Percentiles rank a stretch among this genome's conserved stretches.
Evolutionary conservation across 2,329 filamentous ascomycete genomes (phyloP).

Genomic region (Myriosclerotinia duriaeana): DNA sequence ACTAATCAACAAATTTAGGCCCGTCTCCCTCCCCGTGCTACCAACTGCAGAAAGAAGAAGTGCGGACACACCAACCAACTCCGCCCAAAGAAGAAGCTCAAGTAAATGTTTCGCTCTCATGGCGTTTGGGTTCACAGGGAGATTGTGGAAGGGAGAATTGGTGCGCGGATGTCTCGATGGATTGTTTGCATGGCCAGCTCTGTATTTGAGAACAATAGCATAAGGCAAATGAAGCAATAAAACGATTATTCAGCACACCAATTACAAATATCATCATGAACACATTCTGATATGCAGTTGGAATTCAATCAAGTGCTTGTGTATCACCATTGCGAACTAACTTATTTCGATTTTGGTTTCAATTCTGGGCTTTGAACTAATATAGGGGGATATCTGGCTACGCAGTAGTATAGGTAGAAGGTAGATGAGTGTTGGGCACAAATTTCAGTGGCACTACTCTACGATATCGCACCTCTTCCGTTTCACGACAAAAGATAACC

Average conservation of each 20-base stretch:
- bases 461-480: no score
- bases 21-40: constrained; percentile 94
- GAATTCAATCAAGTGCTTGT: neutral
- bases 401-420: neutral
- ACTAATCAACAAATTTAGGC: constrained; percentile 47
- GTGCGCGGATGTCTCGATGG: constrained; percentile 25
- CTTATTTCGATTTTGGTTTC: neutral
- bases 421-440: neutral
- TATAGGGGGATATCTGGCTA: no score
- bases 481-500: neutral
- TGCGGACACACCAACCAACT: constrained; percentile 99
- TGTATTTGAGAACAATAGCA: constrained; percentile 24
- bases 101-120: constrained; percentile 61
- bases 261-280: constrained; percentile 16
- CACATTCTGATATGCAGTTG: neutral
- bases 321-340: neutral
- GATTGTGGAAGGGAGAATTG: constrained; percentile 20
- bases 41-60: constrained; percentile 99
- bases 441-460: neutral
- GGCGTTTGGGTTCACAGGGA: constrained; percentile 36
- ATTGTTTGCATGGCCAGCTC: constrained; percentile 33
- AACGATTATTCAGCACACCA: constrained; percentile 25
- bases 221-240: constrained; percentile 28
- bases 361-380: neutral
- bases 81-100: constrained; percentile 99